These are phyloP conservation scores for Trametes sanguinea DNA, from an alignment of 768 basidiomycete species.

Conservation along the genomic window DNA sequence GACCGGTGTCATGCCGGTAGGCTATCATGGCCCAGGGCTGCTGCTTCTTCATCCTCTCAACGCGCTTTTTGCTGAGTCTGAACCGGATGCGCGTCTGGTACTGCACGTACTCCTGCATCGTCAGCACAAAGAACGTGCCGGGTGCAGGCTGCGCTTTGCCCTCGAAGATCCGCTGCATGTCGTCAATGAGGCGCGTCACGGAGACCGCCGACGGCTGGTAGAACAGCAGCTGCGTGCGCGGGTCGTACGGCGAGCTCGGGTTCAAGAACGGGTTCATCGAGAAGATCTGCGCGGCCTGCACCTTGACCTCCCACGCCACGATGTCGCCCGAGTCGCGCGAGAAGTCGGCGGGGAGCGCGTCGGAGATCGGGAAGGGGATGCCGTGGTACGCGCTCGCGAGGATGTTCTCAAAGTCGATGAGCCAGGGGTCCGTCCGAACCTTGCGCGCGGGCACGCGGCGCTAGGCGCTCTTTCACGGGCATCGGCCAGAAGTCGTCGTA, in stretches of 20 bases:
- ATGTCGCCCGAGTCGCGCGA: slow-evolving; percentile 20
- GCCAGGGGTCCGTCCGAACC: slow-evolving; percentile 30
- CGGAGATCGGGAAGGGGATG: slow-evolving; percentile 24
- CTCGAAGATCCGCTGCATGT: slow-evolving; percentile 11
- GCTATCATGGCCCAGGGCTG: slow-evolving; percentile 11
- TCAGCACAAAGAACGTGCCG: slow-evolving; percentile 17
- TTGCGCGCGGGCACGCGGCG: slow-evolving; percentile 22
- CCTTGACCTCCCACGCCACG: slow-evolving; percentile 4
- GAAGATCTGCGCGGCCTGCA: slow-evolving; percentile 12
- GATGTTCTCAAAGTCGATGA: slow-evolving; percentile 28
- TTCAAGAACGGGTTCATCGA: slow-evolving; percentile 1
- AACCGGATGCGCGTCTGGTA: slow-evolving; percentile 8
- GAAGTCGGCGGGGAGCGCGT: slow-evolving; percentile 17
- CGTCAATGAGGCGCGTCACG: not conserved
- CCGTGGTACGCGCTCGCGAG: slow-evolving; percentile 25
- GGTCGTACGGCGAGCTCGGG: slow-evolving; percentile 6
- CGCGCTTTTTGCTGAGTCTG: slow-evolving; percentile 21
- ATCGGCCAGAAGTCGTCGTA: slow-evolving; percentile 34
- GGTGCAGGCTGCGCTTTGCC: slow-evolving; percentile 9
- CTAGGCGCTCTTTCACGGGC: slow-evolving; percentile 20
- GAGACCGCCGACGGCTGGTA: not conserved
- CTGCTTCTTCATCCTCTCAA: slow-evolving; percentile 18
- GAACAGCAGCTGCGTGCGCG: slow-evolving; percentile 14
- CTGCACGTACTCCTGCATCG: slow-evolving; percentile 14
- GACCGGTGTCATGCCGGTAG: slow-evolving; percentile 6